Conservation (phyloP, 2,329 filamentous ascomycete species). For the Septoria petroselini region DNA sequence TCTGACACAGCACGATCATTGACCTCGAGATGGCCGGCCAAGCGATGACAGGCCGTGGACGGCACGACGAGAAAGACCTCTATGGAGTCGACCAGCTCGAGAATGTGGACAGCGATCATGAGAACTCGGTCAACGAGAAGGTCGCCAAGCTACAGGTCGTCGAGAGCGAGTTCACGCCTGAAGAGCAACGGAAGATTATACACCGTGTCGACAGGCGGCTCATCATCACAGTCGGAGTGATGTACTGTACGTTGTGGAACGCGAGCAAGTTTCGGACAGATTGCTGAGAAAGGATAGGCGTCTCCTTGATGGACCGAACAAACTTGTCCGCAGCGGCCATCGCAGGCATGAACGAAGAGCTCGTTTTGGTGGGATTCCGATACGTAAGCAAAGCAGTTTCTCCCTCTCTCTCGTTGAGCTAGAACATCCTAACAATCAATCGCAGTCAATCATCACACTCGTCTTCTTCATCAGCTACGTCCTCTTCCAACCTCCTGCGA, state of each 20-base stretch:
- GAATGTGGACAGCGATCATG: conserved; percentile 2
- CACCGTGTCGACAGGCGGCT: conserved; percentile 60
- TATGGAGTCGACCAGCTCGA: conserved; percentile 9
- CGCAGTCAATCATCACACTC: conserved; percentile 61
- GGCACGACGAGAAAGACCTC: conserved; percentile 8
- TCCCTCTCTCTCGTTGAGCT: not conserved
- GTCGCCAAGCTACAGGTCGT: conserved; percentile 8
- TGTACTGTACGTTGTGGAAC: conserved; percentile 16
- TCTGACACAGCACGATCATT: not conserved
- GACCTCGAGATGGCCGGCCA: not conserved
- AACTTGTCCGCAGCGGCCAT: conserved; percentile 72
- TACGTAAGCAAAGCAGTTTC: not conserved
- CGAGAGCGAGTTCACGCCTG: conserved; percentile 25
- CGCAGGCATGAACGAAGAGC: conserved; percentile 54
- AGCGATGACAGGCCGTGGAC: not conserved
- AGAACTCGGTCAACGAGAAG: conserved; percentile 4
- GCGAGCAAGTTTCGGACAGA: too few relatives aligned
- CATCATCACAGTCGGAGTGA: conserved; percentile 43
- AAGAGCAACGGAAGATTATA: conserved; percentile 52
- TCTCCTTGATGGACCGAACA: conserved; percentile 57
- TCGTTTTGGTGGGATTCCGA: conserved; percentile 22
- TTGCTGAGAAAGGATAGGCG: not conserved
- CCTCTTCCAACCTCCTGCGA: conserved; percentile 67
- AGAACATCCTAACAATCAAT: conserved; percentile 29
- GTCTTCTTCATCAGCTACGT: conserved; percentile 71